Base-by-base conservation (phyloP, 768 basidiomycete genomes). In the Amanita polypyramis region DNA sequence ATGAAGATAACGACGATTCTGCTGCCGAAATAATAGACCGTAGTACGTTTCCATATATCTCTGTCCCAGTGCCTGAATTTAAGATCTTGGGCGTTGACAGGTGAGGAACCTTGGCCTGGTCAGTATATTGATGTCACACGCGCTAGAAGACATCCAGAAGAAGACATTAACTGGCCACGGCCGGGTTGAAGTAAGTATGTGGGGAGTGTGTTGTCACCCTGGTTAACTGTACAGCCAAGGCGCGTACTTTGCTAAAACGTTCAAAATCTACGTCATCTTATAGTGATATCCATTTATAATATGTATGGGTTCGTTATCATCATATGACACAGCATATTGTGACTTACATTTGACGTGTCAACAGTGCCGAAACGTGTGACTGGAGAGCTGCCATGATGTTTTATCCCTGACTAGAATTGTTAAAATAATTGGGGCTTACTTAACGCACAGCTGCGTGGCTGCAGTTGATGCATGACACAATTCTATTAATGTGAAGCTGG, bases 51-150 rank as follows among this genome's bases (percentile, higher is more conserved):
- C 39, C 39, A 39, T n/a, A n/a, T n/a, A n/a, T 49, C 37, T 36
- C 38, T 47, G 32, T 37, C 7, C 7, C 25, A 34, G n/a, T 43
- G 23, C 23, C 40, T 23, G 20, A 30, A 19, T 9, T n/a, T 44
- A 5, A 43, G 43, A 2, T 45, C 38, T 59, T 45, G 25, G 47
- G 52, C 20, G 15, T 30, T 17, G 44, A 15, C 55, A 86, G 86
- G 75, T 57, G 81, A 84, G 43, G 82, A 82, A 34, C 68, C 68
- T 10, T 83, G 79, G 70, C 83, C 83, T 0, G 80, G 80, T 5
- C 77, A 85, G 57, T 87, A 85, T 57, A 77, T 87, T 52, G 86
- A 90, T 59, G 68, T 89, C 14, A 86, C 77, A 9, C 73, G 75
- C 23, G 70, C 76, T 45, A 70, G 75, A 55, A 69, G 76, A 49